Conservation (phyloP, 805 yeast genomes). For the Metschnikowia lunata region DNA sequence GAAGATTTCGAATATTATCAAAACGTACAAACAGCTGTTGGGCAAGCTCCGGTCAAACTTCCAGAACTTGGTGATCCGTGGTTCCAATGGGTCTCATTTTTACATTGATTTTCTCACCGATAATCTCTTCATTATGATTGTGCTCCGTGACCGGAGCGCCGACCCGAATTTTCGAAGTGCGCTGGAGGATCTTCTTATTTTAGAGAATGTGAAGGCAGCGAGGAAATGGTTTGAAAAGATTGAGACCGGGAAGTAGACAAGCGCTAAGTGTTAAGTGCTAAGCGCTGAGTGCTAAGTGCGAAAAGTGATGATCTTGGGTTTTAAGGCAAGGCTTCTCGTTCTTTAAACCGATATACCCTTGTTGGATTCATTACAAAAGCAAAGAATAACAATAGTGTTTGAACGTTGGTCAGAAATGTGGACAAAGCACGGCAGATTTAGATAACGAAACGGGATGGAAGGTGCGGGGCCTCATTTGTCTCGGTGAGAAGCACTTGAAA, state of each 20-base stretch:
- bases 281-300: too few species aligned
- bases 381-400: too few species aligned
- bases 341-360: too few species aligned
- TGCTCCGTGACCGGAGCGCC: slow-evolving; percentile 40
- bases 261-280: too few species aligned
- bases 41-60: slow-evolving; percentile 83
- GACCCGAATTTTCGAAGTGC: slow-evolving; percentile 21
- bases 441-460: too few species aligned
- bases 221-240: slow-evolving; percentile 49
- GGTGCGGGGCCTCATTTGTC: too few species aligned
- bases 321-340: too few species aligned
- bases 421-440: too few species aligned
- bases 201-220: slow-evolving; percentile 56
- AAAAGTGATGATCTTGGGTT: too few species aligned
- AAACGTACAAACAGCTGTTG: slow-evolving; percentile 90
- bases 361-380: too few species aligned
- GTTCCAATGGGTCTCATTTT: slow-evolving; percentile 42
- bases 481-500: too few species aligned
- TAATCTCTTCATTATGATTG: slow-evolving; percentile 59
- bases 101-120: slow-evolving; percentile 54
- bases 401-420: too few species aligned
- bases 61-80: slow-evolving; percentile 69
- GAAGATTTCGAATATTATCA: slow-evolving; percentile 88
- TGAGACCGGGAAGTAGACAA: slow-evolving; percentile 22
- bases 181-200: slow-evolving; percentile 43